phyloP scores from a whole-genome alignment of 176 grass and related monocot species.

The Hsuehochloa calcarea region DNA sequence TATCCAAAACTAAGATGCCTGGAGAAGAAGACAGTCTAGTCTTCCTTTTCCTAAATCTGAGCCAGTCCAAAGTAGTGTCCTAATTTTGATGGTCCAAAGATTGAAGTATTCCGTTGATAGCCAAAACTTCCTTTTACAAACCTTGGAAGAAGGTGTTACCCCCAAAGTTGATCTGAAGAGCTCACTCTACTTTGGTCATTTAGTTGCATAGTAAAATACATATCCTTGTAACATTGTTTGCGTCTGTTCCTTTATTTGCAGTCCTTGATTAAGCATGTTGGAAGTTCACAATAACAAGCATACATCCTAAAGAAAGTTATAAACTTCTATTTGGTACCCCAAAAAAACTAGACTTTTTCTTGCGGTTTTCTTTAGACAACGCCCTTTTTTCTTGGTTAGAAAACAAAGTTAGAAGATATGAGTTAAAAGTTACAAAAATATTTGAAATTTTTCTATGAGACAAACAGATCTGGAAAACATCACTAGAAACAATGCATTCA shows the following conservation, averaged over 20 bases:
- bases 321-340: neutral
- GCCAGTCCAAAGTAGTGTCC: neutral
- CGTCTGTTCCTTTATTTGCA: neutral
- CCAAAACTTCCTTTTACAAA: neutral
- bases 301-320: conserved; percentile 15
- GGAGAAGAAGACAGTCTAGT: neutral
- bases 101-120: neutral
- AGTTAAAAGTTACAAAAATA: neutral
- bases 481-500: neutral
- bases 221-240: neutral
- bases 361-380: neutral
- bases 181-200: neutral
- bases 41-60: neutral
- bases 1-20: neutral
- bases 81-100: neutral
- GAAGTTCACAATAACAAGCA: neutral
- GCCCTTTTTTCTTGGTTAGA: neutral
- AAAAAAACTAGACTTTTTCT: neutral
- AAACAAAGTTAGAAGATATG: neutral
- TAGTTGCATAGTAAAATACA: neutral
- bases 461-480: neutral
- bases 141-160: neutral
- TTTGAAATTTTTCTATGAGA: neutral
- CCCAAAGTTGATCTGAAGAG: neutral
- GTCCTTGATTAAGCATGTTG: neutral